Percentiles rank a stretch among this genome's conserved stretches.
These are phyloP conservation scores for Actinomortierella ambigua DNA, from an alignment of 371 early-diverging fungal species.

Conservation along the genomic window DNA sequence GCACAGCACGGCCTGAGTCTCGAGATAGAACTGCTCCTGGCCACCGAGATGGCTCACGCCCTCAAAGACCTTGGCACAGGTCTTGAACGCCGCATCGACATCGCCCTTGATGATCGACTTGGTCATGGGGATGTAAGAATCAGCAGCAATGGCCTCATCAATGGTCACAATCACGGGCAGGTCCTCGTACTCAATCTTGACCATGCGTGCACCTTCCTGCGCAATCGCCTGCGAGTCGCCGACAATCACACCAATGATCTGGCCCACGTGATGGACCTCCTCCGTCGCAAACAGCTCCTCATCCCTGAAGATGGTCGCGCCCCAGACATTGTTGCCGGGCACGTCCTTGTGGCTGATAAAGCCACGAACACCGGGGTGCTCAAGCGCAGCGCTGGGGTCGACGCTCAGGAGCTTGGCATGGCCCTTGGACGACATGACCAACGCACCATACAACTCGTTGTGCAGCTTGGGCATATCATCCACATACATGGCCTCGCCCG, in stretches of 20 bases:
- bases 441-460: constrained; percentile 65
- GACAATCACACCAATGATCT: constrained; percentile 74
- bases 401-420: constrained; percentile 68
- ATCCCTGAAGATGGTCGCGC: constrained; percentile 57
- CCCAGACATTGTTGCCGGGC: constrained; percentile 61
- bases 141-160: constrained; percentile 68
- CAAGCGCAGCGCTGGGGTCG: constrained; percentile 63
- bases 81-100: constrained; percentile 55
- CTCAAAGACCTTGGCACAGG: constrained; percentile 55
- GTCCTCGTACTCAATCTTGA: constrained; percentile 68
- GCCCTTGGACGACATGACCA: constrained; percentile 64
- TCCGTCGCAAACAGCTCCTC: constrained; percentile 75
- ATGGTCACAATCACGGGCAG: constrained; percentile 67
- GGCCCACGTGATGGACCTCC: constrained; percentile 65
- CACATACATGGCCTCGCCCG: constrained; percentile 78
- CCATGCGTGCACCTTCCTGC: constrained; percentile 65
- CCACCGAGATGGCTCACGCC: constrained; percentile 64
- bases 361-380: constrained; percentile 60
- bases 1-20: constrained; percentile 69
- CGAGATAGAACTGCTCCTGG: constrained; percentile 83
- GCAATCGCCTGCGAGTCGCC: constrained; percentile 67
- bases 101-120: constrained; percentile 58
- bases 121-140: constrained; percentile 59
- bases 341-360: constrained; percentile 69
- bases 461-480: constrained; percentile 74